Conservation (phyloP, 78 protist genomes). For the Chrysochromulina parva region DNA sequence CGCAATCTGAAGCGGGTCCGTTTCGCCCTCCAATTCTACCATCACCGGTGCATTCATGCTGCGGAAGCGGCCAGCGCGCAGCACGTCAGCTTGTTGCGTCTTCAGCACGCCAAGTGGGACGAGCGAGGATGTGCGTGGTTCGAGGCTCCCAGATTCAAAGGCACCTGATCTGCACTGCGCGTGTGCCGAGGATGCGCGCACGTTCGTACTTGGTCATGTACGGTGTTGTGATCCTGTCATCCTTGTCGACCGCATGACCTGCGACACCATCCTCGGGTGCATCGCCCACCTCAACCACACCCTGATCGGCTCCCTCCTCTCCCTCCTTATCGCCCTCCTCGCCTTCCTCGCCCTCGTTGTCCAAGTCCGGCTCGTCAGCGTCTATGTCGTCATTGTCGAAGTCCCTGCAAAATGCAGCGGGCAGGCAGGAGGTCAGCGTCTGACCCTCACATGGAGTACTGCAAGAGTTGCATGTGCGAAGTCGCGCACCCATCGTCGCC, state of each 20-base stretch:
- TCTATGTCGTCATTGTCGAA: too few relatives aligned
- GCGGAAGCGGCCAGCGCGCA: not conserved
- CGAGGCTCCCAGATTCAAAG: not conserved
- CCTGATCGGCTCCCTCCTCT: not conserved
- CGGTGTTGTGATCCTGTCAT: conserved; percentile 70
- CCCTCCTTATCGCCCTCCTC: not conserved
- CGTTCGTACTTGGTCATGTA: conserved; percentile 92
- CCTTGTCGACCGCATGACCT: not conserved
- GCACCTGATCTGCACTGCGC: conserved; percentile 89
- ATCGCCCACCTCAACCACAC: not conserved
- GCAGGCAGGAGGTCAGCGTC: too few relatives aligned
- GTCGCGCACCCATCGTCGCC: too few relatives aligned
- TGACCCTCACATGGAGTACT: too few relatives aligned
- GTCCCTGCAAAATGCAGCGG: too few relatives aligned
- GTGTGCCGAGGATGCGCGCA: conserved; percentile 89
- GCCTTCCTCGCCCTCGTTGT: not conserved
- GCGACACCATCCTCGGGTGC: not conserved
- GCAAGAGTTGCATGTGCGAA: too few relatives aligned
- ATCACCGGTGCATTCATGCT: conserved; percentile 91
- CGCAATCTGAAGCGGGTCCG: conserved; percentile 93
- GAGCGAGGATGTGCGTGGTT: not conserved
- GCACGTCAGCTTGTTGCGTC: too few relatives aligned
- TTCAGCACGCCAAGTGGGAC: not conserved
- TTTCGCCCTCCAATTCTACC: conserved; percentile 90
- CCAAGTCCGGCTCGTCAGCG: not conserved